phyloP scores from a whole-genome alignment of 1,139 yeast genomes.

The Chernovozyma aurita region DNA sequence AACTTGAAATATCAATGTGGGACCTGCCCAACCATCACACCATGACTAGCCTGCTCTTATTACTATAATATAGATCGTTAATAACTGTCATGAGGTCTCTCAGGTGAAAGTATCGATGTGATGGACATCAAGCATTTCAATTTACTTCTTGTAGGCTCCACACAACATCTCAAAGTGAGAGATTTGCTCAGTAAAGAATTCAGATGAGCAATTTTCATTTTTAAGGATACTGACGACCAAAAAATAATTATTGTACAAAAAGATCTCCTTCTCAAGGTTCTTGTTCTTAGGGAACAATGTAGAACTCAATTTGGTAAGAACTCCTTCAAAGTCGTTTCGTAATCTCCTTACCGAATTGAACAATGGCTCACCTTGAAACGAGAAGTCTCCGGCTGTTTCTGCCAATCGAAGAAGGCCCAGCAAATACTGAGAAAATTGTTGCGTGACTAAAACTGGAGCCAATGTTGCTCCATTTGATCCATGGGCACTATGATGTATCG shows the following conservation, averaged over 20 bases:
- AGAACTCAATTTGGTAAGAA: constrained; percentile 63
- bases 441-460: constrained; percentile 61
- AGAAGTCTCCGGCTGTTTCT: constrained; percentile 16
- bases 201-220: constrained; percentile 44
- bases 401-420: constrained; percentile 67
- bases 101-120: too few relatives aligned
- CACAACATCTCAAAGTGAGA: constrained; percentile 59
- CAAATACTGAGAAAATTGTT: constrained; percentile 73
- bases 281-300: constrained; percentile 34
- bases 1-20: too few relatives aligned
- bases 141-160: constrained; percentile 47
- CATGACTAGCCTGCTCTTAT: too few relatives aligned
- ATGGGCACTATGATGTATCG: constrained; percentile 23
- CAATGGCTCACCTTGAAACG: constrained; percentile 60
- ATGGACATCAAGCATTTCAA: too few relatives aligned
- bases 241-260: constrained; percentile 73
- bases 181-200: constrained; percentile 52
- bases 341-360: constrained; percentile 64
- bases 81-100: too few relatives aligned
- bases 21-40: too few relatives aligned
- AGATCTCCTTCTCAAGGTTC: constrained; percentile 55
- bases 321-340: constrained; percentile 73
- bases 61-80: too few relatives aligned
- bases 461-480: constrained; percentile 33
- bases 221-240: constrained; percentile 46